A percentile compares a stretch with the other conserved stretches of the same genome.
Evolutionary conservation across 257 asterid genomes (phyloP).

Genomic region (Prunella vulgaris): DNA sequence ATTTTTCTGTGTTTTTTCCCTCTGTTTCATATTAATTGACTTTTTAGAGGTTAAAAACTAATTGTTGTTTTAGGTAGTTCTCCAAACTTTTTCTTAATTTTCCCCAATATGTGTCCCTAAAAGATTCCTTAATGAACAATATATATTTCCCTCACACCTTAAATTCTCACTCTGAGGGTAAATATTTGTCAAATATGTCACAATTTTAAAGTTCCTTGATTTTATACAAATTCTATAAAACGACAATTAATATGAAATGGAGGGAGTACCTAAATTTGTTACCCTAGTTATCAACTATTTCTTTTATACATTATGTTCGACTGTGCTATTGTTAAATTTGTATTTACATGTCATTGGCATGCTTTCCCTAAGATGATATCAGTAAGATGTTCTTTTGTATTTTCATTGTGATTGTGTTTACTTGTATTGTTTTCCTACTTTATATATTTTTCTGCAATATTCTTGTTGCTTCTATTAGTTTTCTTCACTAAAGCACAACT

Average conservation of each 20-base stretch:
- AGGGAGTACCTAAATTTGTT: neutral
- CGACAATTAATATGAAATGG: no score
- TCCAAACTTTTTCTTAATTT: no score
- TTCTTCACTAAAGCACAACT: neutral
- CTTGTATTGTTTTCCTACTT: conserved; percentile 9
- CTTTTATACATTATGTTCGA: neutral
- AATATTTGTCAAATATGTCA: no score
- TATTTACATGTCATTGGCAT: neutral
- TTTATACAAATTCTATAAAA: no score
- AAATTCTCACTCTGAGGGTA: no score
- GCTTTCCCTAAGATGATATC: conserved; percentile 2
- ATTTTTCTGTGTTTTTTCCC: neutral
- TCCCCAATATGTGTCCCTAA: no score
- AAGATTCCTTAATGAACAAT: no score
- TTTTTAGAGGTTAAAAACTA: no score
- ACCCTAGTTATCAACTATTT: neutral
- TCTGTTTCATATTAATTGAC: no score
- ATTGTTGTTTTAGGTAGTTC: no score
- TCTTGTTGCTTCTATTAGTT: neutral
- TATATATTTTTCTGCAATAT: neutral
- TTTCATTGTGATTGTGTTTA: conserved; percentile 1
- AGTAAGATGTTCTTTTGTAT: conserved; percentile 8
- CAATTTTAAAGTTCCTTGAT: no score
- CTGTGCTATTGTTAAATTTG: conserved; percentile 6
- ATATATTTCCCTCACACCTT: no score